Conservation (phyloP, 106 monocot genomes). For the Alisma plantagoaquatica region DNA sequence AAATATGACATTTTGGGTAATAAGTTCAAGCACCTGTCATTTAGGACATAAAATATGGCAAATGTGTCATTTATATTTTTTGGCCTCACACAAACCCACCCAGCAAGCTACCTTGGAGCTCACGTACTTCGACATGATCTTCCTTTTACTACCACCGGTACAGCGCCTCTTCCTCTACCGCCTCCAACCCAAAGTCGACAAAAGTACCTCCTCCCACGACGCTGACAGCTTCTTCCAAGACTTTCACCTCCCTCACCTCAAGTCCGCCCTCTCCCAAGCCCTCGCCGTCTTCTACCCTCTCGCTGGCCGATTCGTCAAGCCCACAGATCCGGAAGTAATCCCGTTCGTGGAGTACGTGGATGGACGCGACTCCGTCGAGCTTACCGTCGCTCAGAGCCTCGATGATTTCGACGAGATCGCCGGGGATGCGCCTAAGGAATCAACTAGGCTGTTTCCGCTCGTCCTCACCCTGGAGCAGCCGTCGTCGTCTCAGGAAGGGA, state of each 20-base stretch:
- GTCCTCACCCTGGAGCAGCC: not conserved
- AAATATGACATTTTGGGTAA: too few species aligned
- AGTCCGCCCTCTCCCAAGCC: too few species aligned
- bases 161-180: slow-evolving; percentile 9
- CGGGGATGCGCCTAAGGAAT: too few species aligned
- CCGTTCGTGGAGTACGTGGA: not conserved
- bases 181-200: not conserved
- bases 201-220: not conserved
- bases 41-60: too few species aligned
- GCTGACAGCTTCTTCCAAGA: not conserved
- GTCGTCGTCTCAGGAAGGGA: not conserved
- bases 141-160: not conserved
- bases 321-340: not conserved
- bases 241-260: not conserved
- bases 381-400: not conserved
- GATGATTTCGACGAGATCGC: slow-evolving; percentile 1
- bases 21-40: too few species aligned
- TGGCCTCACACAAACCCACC: too few species aligned
- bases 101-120: not conserved
- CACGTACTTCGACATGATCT: slow-evolving; percentile 3
- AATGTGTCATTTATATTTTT: too few species aligned
- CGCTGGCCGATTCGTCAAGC: too few species aligned
- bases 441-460: too few species aligned
- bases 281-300: too few species aligned
- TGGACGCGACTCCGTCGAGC: not conserved